Conservation (phyloP, 257 asterid species). For the Buddleja alternifolia region DNA sequence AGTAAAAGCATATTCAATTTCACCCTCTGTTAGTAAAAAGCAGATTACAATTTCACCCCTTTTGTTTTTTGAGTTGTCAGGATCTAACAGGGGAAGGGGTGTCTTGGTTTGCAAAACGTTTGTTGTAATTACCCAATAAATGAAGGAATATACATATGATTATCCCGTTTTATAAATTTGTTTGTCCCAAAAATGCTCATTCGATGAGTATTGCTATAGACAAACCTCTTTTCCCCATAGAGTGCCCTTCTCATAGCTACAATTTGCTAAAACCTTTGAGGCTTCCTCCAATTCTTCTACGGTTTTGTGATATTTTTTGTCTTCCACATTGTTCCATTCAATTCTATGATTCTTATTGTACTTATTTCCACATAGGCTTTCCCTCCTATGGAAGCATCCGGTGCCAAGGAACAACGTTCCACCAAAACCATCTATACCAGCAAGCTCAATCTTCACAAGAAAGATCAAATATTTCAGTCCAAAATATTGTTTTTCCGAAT, state of each 20-base stretch:
- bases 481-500: background rate
- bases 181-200: background rate
- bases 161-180: too few species aligned
- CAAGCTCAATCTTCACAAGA: conserved; percentile 54
- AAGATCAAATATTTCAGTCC: background rate
- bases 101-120: too few species aligned
- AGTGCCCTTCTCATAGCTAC: conserved; percentile 71
- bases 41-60: too few species aligned
- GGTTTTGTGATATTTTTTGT: conserved; percentile 25
- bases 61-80: too few species aligned
- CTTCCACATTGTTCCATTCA: conserved; percentile 26
- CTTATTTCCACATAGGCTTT: conserved; percentile 47
- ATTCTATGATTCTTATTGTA: conserved; percentile 30
- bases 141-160: too few species aligned
- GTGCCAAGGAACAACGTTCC: conserved; percentile 64
- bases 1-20: too few species aligned
- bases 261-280: conserved; percentile 55
- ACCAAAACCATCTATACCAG: conserved; percentile 57
- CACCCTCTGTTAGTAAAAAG: too few species aligned
- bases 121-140: too few species aligned
- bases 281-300: conserved; percentile 60
- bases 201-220: background rate
- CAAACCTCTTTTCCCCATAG: conserved; percentile 81
- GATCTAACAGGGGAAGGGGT: too few species aligned
- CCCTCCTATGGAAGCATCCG: conserved; percentile 78